A percentile compares a stretch with the other conserved stretches of the same genome.
phyloP scores from a whole-genome alignment of 148 eudicot genomes.

The Rhododendron vialii region DNA sequence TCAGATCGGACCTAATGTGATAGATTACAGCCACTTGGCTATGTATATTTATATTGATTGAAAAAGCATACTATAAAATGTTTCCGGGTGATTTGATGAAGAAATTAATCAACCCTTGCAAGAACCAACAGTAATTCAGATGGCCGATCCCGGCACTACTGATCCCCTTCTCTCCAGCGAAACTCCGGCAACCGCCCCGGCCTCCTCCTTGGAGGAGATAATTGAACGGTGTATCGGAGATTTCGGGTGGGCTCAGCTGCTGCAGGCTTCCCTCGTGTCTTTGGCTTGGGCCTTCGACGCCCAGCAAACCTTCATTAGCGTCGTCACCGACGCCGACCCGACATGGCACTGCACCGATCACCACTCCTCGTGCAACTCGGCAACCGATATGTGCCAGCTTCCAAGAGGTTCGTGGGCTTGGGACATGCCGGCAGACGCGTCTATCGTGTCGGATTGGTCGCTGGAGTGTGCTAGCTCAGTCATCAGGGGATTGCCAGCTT shows the following conservation, averaged over 20 bases:
- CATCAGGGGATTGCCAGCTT: conserved; percentile 55
- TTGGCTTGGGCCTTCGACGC: conserved; percentile 73
- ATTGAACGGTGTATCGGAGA: conserved; percentile 53
- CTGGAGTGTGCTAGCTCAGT: conserved; percentile 49
- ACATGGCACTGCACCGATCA: conserved; percentile 37
- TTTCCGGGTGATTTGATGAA: neutral
- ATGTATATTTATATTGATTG: too few species aligned
- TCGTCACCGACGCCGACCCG: conserved; percentile 64
- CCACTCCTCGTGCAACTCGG: conserved; percentile 6
- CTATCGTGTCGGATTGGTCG: conserved; percentile 60
- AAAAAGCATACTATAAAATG: neutral
- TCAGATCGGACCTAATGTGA: too few species aligned
- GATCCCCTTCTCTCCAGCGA: neutral
- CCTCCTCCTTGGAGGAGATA: conserved; percentile 24
- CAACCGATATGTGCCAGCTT: conserved; percentile 25
- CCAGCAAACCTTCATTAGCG: conserved; percentile 65
- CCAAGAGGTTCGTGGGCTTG: conserved; percentile 33
- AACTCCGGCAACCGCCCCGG: neutral
- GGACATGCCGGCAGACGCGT: conserved; percentile 30
- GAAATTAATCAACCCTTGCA: neutral
- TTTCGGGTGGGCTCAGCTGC: conserved; percentile 49
- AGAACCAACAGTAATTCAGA: neutral
- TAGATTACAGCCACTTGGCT: neutral
- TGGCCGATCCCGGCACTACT: neutral
- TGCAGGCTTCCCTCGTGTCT: conserved; percentile 47